phyloP scores from a whole-genome alignment of 1,139 yeast genomes.

The Pichia sp. region DNA sequence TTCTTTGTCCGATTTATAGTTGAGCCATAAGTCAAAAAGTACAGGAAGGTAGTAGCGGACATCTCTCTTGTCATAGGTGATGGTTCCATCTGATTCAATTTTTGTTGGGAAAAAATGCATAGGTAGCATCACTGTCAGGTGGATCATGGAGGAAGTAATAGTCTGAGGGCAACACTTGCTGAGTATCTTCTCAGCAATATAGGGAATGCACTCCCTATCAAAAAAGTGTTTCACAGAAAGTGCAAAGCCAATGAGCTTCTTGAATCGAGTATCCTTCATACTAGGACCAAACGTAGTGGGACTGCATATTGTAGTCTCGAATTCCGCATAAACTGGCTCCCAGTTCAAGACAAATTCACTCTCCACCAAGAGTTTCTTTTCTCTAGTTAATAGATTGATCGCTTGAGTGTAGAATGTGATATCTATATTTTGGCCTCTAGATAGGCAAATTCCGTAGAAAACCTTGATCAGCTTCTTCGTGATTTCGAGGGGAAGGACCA shows the following conservation, averaged over 20 bases:
- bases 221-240: conserved; percentile 34
- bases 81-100: conserved; percentile 11
- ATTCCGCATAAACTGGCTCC: conserved; percentile 37
- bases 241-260: conserved; percentile 32
- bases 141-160: conserved; percentile 50
- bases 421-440: conserved; percentile 67
- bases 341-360: conserved; percentile 46
- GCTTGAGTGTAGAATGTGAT: conserved; percentile 58
- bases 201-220: conserved; percentile 23
- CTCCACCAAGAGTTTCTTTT: conserved; percentile 35
- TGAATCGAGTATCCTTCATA: conserved; percentile 30
- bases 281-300: conserved; percentile 36
- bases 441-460: conserved; percentile 64
- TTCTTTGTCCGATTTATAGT: conserved; percentile 48
- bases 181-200: conserved; percentile 29
- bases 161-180: conserved; percentile 48
- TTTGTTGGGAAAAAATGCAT: conserved; percentile 19
- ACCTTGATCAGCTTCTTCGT: conserved; percentile 61
- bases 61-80: conserved; percentile 32
- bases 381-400: conserved; percentile 52
- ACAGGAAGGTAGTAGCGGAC: conserved; percentile 54
- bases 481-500: conserved; percentile 66
- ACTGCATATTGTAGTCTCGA: conserved; percentile 41
- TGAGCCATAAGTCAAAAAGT: conserved; percentile 71
- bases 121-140: conserved; percentile 52